Conservation (phyloP, 495 filamentous ascomycete species). For the Lasiosphaeriaceae sp. region DNA sequence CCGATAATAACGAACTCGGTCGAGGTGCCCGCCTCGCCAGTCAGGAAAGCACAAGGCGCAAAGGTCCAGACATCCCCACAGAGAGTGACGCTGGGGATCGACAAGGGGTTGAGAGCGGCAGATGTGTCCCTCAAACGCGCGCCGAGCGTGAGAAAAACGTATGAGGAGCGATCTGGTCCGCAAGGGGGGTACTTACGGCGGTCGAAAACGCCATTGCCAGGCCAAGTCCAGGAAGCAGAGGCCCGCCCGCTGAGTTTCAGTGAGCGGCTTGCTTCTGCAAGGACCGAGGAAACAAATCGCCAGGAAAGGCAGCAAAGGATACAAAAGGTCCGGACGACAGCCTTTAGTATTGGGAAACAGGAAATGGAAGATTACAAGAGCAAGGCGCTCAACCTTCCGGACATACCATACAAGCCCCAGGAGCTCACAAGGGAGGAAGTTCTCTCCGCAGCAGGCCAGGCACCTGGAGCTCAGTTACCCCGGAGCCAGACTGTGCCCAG, state of each 20-base stretch:
- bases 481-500: conserved; percentile 53
- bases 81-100: conserved; percentile 79
- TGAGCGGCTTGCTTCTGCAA: conserved; percentile 72
- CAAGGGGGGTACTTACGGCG: conserved; percentile 41
- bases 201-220: conserved; percentile 29
- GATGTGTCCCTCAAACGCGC: conserved; percentile 84
- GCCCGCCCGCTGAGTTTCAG: conserved; percentile 70
- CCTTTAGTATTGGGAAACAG: conserved; percentile 63
- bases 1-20: conserved; percentile 46
- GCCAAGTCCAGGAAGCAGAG: conserved; percentile 13
- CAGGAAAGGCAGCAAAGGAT: conserved; percentile 53
- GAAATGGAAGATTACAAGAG: conserved; percentile 65
- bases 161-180: conserved; percentile 22
- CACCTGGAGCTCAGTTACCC: conserved; percentile 28
- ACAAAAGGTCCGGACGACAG: conserved; percentile 58
- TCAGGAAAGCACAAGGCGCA: conserved; percentile 44
- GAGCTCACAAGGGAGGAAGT: conserved; percentile 63
- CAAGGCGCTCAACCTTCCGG: conserved; percentile 53
- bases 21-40: conserved; percentile 80
- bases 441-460: conserved; percentile 40
- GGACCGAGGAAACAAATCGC: conserved; percentile 52
- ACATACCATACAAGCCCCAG: conserved; percentile 42
- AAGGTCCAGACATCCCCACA: conserved; percentile 69
- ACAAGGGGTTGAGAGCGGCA: conserved; percentile 75
- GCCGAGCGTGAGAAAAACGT: conserved; percentile 40